A percentile compares a stretch with the other conserved stretches of the same genome.
Conservation (phyloP, 495 filamentous ascomycete species). For the Beverwykella pulmonaria region DNA sequence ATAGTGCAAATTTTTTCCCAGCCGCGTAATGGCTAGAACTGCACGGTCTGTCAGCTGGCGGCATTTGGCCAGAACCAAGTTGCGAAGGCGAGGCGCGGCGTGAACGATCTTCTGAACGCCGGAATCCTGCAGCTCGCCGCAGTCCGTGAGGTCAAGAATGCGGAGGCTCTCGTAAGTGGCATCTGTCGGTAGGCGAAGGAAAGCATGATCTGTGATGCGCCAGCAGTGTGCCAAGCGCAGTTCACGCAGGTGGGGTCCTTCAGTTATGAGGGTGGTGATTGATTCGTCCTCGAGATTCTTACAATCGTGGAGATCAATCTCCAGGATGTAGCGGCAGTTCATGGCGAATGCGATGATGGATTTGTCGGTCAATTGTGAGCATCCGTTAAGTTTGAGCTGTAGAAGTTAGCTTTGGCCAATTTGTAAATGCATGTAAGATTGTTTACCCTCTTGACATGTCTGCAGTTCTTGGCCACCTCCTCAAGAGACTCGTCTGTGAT, state of each 20-base stretch:
- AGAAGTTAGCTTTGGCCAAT: conserved; percentile 33
- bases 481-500: conserved; percentile 85
- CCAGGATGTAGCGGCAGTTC: conserved; percentile 86
- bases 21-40: conserved; percentile 79
- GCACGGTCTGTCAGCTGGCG: conserved; percentile 86
- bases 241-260: conserved; percentile 81
- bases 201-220: conserved; percentile 80
- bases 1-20: conserved; percentile 96
- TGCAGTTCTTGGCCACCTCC: conserved; percentile 79
- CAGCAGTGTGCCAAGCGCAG: conserved; percentile 82
- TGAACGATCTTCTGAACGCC: conserved; percentile 84
- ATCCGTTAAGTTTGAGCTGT: conserved; percentile 93
- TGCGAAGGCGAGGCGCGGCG: conserved; percentile 83
- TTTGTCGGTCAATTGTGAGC: conserved; percentile 72
- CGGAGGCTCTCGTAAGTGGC: conserved; percentile 80
- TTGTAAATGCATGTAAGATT: conserved; percentile 5
- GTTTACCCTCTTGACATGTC: conserved; percentile 82
- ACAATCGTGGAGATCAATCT: conserved; percentile 94
- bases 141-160: conserved; percentile 92
- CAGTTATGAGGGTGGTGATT: conserved; percentile 73
- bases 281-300: conserved; percentile 75
- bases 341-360: conserved; percentile 83
- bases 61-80: conserved; percentile 93
- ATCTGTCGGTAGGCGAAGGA: conserved; percentile 73
- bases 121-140: conserved; percentile 76